Conservation (phyloP, 177 flowering plant species). For the Vitis hybrid region DNA sequence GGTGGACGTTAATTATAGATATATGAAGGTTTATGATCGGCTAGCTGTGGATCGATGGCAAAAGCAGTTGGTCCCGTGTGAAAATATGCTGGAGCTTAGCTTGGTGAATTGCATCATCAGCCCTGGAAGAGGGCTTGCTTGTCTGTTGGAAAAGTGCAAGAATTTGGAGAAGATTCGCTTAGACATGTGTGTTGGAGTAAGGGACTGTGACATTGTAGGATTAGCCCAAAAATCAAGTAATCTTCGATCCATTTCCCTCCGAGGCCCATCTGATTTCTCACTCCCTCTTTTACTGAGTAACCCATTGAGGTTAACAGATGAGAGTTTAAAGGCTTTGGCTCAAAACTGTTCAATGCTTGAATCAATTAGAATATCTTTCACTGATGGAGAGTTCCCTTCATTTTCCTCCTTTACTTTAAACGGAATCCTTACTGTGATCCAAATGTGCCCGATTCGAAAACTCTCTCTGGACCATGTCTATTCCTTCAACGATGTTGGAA, state of each 20-base stretch:
- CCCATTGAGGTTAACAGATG: slow-evolving; percentile 67
- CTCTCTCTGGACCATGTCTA: slow-evolving; percentile 68
- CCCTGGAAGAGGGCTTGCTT: slow-evolving; percentile 80
- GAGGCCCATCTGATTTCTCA: slow-evolving; percentile 74
- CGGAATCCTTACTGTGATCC: slow-evolving; percentile 53
- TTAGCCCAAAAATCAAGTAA: slow-evolving; percentile 60
- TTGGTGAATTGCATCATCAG: slow-evolving; percentile 71
- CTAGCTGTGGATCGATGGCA: slow-evolving; percentile 70
- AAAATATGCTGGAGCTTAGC: slow-evolving; percentile 65
- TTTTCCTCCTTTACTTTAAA: slow-evolving; percentile 58
- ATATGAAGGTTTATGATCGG: slow-evolving; percentile 69
- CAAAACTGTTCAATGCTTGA: slow-evolving; percentile 63
- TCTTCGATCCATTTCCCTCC: slow-evolving; percentile 62
- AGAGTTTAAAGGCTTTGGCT: slow-evolving; percentile 64
- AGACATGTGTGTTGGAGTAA: slow-evolving; percentile 79
- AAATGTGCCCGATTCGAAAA: slow-evolving; percentile 57
- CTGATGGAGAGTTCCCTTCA: slow-evolving; percentile 78
- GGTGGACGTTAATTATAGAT: slow-evolving; percentile 70
- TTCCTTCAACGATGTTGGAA: slow-evolving; percentile 68
- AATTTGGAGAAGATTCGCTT: slow-evolving; percentile 73
- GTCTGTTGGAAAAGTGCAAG: slow-evolving; percentile 62
- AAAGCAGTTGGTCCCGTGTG: slow-evolving; percentile 65
- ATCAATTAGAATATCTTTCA: slow-evolving; percentile 60
- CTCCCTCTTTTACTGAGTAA: slow-evolving; percentile 48
- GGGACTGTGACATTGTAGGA: slow-evolving; percentile 63